phyloP scores from a whole-genome alignment of 169 alveolate species.

The Plasmodium gonderi region DNA sequence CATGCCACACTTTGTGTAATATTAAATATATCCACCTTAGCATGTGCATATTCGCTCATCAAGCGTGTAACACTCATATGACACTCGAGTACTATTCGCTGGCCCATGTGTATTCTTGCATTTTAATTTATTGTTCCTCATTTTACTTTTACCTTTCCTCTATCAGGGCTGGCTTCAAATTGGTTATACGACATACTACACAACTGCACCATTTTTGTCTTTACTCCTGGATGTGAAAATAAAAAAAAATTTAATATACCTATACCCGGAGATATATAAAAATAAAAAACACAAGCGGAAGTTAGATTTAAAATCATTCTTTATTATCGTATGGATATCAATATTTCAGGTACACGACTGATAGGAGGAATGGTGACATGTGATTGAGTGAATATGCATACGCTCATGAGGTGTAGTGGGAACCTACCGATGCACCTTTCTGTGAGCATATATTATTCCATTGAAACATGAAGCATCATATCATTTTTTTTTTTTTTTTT shows the following conservation, averaged over 20 bases:
- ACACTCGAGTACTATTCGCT: too few relatives aligned
- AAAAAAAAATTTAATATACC: slow-evolving; percentile 87
- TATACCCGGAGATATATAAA: slow-evolving; percentile 96
- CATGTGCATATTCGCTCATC: background rate
- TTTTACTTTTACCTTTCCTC: background rate
- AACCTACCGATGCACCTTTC: background rate
- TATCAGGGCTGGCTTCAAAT: slow-evolving; percentile 95
- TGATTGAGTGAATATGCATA: background rate
- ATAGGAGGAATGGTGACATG: too few relatives aligned
- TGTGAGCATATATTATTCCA: background rate
- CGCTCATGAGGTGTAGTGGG: background rate
- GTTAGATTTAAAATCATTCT: slow-evolving; percentile 93
- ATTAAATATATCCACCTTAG: background rate
- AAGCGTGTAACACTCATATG: too few relatives aligned
- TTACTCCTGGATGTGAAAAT: slow-evolving; percentile 94
- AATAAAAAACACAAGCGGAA: slow-evolving; percentile 94
- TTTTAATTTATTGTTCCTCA: background rate
- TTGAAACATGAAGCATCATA: background rate
- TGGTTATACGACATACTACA: slow-evolving; percentile 98
- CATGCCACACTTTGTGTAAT: background rate
- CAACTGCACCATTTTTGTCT: slow-evolving; percentile 96
- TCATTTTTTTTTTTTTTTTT: slow-evolving; percentile 4
- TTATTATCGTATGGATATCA: slow-evolving; percentile 96
- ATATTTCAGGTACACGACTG: slow-evolving; percentile 80
- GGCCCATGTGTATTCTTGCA: background rate